Evolutionary conservation across 768 basidiomycete species (phyloP).

Genomic region (Phanerochaete carnosa): DNA sequence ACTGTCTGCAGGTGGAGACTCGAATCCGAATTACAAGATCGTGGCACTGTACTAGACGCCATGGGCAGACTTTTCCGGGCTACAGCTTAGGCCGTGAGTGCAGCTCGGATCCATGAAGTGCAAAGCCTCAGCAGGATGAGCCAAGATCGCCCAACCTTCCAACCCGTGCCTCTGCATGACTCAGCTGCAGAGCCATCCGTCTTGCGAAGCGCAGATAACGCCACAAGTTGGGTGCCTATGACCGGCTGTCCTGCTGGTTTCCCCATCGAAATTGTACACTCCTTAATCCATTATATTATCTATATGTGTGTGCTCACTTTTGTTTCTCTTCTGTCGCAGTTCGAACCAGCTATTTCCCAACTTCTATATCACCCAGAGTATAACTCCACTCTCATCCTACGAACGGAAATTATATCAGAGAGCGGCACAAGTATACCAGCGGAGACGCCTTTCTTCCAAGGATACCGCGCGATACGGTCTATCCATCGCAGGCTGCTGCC

Average conservation of each 20-base stretch:
- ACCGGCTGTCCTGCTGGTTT: constrained; percentile 30
- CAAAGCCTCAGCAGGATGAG: not conserved
- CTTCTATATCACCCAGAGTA: constrained; percentile 88
- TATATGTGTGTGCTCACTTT: not conserved
- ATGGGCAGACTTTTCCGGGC: too few species aligned
- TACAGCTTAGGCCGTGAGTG: too few species aligned
- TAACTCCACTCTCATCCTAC: constrained; percentile 86
- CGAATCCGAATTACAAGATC: too few species aligned
- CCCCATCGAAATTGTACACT: constrained; percentile 28
- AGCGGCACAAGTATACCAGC: constrained; percentile 24
- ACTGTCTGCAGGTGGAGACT: too few species aligned
- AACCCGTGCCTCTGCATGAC: constrained; percentile 1
- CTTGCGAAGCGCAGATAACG: not conserved
- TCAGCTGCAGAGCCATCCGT: not conserved
- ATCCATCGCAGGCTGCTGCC: constrained; percentile 73
- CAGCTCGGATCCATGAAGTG: too few species aligned
- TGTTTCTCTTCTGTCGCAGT: constrained; percentile 42
- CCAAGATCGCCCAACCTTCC: constrained; percentile 10
- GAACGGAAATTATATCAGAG: constrained; percentile 66
- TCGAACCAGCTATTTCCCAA: constrained; percentile 66
- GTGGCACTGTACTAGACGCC: too few species aligned
- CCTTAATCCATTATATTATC: not conserved
- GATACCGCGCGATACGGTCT: constrained; percentile 40
- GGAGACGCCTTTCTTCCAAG: constrained; percentile 35
- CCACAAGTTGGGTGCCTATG: constrained; percentile 24